phyloP scores from a whole-genome alignment of 73 alveolate species.

The Paramecium bursaria region DNA sequence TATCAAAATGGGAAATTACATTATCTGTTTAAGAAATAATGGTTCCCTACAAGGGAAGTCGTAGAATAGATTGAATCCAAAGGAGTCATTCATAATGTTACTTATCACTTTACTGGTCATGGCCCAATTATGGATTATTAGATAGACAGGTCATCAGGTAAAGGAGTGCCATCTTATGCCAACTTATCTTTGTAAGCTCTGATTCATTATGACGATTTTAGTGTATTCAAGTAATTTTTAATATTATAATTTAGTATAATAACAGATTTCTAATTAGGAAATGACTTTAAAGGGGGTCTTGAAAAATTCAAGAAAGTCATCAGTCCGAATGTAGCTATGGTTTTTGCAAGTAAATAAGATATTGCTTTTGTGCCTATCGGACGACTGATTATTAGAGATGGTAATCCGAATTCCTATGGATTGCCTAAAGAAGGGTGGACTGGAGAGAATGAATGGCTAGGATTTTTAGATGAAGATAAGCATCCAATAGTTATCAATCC shows the following conservation, averaged over 20 bases:
- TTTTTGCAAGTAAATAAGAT: conserved; percentile 63
- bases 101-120: conserved; percentile 83
- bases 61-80: conserved; percentile 83
- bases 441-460: conserved; percentile 82
- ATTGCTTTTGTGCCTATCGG: conserved; percentile 83
- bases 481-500: conserved; percentile 93
- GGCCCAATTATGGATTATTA: conserved; percentile 84
- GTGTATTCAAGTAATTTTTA: conserved; percentile 9
- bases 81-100: conserved; percentile 79
- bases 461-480: conserved; percentile 77
- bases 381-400: conserved; percentile 42
- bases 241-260: not conserved
- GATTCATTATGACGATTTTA: conserved; percentile 2
- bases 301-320: not conserved
- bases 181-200: conserved; percentile 7
- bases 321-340: conserved; percentile 46
- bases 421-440: conserved; percentile 84
- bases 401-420: conserved; percentile 66
- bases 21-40: conserved; percentile 84
- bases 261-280: not conserved
- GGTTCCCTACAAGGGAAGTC: conserved; percentile 75
- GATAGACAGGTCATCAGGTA: not conserved
- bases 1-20: conserved; percentile 71
- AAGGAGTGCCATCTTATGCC: not conserved
- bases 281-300: not conserved